phyloP scores from a whole-genome alignment of 1,284 basidiomycete genomes.

The Polyporus tsugae region DNA sequence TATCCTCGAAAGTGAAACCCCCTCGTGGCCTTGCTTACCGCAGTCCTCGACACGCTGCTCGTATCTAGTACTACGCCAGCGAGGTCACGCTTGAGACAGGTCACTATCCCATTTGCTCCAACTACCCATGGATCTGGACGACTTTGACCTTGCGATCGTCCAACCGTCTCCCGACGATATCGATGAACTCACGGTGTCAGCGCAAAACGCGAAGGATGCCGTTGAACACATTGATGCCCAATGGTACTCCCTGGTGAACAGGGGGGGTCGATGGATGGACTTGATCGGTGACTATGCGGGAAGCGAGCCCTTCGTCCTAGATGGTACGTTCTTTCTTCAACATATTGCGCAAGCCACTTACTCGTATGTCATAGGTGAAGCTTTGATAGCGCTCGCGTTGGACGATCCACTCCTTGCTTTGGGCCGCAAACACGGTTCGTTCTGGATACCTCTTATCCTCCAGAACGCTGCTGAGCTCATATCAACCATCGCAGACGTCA shows the following conservation, averaged over 20 bases:
- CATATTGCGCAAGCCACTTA: not conserved
- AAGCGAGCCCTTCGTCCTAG: constrained; percentile 69
- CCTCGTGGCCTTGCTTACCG: not conserved
- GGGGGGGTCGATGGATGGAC: constrained; percentile 67
- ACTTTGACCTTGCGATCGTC: constrained; percentile 35
- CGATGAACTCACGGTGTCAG: constrained; percentile 12
- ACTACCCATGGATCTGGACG: constrained; percentile 45
- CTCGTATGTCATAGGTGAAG: constrained; percentile 56
- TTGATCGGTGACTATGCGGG: constrained; percentile 76
- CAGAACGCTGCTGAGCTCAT: not conserved
- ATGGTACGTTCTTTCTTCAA: constrained; percentile 51
- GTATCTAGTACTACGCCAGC: not conserved
- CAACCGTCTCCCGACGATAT: constrained; percentile 16
- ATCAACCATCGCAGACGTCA: constrained; percentile 48
- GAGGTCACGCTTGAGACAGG: not conserved
- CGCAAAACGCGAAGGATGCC: constrained; percentile 27
- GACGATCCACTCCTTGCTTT: constrained; percentile 66
- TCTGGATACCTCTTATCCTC: not conserved
- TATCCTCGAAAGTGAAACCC: not conserved
- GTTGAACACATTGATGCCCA: constrained; percentile 37
- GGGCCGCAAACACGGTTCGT: constrained; percentile 52
- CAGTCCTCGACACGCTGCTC: not conserved
- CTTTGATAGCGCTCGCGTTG: constrained; percentile 64
- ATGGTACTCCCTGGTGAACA: constrained; percentile 40
- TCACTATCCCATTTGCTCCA: not conserved